Percentiles rank a stretch among this genome's conserved stretches.
Evolutionary conservation across 2,329 filamentous ascomycete species (phyloP).

Genomic region (Calonectria honghensis): DNA sequence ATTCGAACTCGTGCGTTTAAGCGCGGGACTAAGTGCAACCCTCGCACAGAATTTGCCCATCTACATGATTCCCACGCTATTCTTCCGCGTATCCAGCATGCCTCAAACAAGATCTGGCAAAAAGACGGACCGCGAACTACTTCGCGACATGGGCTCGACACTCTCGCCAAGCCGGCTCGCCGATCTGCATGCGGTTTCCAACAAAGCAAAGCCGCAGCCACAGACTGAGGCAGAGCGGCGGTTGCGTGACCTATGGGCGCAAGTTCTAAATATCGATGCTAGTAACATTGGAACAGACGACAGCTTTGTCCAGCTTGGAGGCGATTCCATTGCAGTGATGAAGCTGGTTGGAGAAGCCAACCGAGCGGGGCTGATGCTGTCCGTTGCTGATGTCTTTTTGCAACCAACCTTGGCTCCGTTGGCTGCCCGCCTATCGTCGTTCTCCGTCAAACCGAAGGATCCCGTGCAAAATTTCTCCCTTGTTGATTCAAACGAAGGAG

Average conservation of each 20-base stretch:
- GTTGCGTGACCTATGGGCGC: constrained; percentile 61
- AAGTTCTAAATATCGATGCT: constrained; percentile 58
- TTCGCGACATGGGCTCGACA: constrained; percentile 34
- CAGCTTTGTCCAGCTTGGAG: constrained; percentile 71
- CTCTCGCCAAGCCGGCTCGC: constrained; percentile 61
- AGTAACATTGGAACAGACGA: constrained; percentile 63
- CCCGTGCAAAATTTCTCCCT: too few species aligned
- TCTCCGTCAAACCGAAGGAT: too few species aligned
- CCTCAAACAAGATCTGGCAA: constrained; percentile 42
- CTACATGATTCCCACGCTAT: constrained; percentile 48
- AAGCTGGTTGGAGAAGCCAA: constrained; percentile 59
- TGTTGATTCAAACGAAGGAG: too few species aligned
- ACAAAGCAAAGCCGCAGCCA: constrained; percentile 31
- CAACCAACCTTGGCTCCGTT: too few species aligned
- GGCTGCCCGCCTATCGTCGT: too few species aligned
- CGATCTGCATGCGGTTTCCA: constrained; percentile 48
- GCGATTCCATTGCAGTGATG: constrained; percentile 71
- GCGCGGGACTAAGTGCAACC: neutral
- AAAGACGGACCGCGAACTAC: constrained; percentile 43
- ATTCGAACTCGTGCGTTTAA: neutral
- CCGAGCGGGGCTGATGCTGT: too few species aligned
- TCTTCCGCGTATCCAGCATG: constrained; percentile 24
- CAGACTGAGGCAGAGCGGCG: constrained; percentile 41
- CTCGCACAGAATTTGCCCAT: constrained; percentile 36
- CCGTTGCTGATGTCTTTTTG: too few species aligned